These are phyloP conservation scores for Neurospora sp. DNA, from an alignment of 495 filamentous ascomycete species.

Conservation along the genomic window DNA sequence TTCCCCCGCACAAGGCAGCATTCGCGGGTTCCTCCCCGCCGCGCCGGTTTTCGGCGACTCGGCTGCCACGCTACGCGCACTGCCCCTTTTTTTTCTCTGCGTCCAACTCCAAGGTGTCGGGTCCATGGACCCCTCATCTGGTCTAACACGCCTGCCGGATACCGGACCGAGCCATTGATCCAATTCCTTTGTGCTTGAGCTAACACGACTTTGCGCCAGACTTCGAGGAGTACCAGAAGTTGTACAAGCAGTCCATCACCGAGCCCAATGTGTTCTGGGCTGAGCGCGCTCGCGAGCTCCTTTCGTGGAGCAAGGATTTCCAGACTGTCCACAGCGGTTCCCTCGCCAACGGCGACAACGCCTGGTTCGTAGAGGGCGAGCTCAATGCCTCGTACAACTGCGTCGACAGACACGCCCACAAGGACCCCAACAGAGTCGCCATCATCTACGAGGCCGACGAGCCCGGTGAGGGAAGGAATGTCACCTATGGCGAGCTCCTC, in stretches of 20 bases:
- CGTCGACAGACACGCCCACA: slow-evolving; percentile 90
- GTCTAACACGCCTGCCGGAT: not conserved
- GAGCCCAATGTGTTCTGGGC: slow-evolving; percentile 89
- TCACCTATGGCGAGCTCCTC: slow-evolving; percentile 90
- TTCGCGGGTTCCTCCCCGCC: not conserved
- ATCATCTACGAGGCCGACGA: slow-evolving; percentile 99
- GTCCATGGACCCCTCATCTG: not conserved
- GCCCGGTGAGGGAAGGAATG: slow-evolving; percentile 71
- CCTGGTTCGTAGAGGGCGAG: slow-evolving; percentile 91
- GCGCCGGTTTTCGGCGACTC: not conserved
- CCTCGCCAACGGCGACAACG: slow-evolving; percentile 70
- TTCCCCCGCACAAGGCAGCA: not conserved
- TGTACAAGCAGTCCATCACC: slow-evolving; percentile 95
- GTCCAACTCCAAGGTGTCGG: not conserved
- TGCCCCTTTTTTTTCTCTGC: not conserved
- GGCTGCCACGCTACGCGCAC: not conserved
- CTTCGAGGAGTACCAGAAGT: slow-evolving; percentile 78
- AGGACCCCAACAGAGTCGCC: slow-evolving; percentile 81
- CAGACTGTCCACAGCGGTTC: slow-evolving; percentile 77
- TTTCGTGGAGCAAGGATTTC: slow-evolving; percentile 87
- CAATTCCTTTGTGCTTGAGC: slow-evolving; percentile 1
- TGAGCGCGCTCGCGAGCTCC: slow-evolving; percentile 71
- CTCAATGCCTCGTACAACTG: slow-evolving; percentile 97
- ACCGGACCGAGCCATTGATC: not conserved
- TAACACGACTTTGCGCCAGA: slow-evolving; percentile 21